Evolutionary conservation across 352 stramenopile species (phyloP), one percentile per base, ranked within the genome.

Genomic region (Phytophthora sansomeana): DNA sequence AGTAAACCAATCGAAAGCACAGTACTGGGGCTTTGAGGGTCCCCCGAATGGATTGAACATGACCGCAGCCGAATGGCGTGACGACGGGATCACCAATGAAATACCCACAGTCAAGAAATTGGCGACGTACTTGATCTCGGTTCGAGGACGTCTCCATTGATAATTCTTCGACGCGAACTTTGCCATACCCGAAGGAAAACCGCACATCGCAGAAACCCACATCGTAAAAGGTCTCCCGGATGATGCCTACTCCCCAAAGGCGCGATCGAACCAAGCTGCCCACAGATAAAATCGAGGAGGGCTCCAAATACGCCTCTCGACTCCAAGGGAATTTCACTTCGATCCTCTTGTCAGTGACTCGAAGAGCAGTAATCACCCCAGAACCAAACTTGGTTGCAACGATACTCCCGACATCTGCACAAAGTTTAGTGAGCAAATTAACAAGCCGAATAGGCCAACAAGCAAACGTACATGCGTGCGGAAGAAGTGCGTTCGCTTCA

Each of bases 261-360:
- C 68, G 69, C 35, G 80, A 89, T 2, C 72, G 69, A 14, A 95
- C 84, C 26, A 90, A 43, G 32, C 64, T 72, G 6, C 87, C 83
- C 19, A 67, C 55, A 3, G 64, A 67, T 0, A 95, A 59, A 52
- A 95, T 80, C 5, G 59, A 79, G 0, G 58, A 77, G 1, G 83
- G 83, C 2, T 72, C 68, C 16, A 95, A 39, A 43, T 85, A 92
- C 24, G 81, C 63, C 50, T 90, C 74, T 38, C 56, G 61, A 52
- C 76, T 89, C 84, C 83, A 95, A n/a, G 79, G 77, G 59, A 91
- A 91, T 36, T 75, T 80, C 17, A 95, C 71, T 48, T 95, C 83
- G 8, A 95, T 67, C 35, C 79, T 72, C 8, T 68, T 77, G 24
- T 91, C 85, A 3, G 62, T 43, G 49, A 75, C 57, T 16, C 86